A percentile compares a stretch with the other conserved stretches of the same genome.
phyloP scores from a whole-genome alignment of 352 stramenopile species.

The Phytophthora hibernalis region DNA sequence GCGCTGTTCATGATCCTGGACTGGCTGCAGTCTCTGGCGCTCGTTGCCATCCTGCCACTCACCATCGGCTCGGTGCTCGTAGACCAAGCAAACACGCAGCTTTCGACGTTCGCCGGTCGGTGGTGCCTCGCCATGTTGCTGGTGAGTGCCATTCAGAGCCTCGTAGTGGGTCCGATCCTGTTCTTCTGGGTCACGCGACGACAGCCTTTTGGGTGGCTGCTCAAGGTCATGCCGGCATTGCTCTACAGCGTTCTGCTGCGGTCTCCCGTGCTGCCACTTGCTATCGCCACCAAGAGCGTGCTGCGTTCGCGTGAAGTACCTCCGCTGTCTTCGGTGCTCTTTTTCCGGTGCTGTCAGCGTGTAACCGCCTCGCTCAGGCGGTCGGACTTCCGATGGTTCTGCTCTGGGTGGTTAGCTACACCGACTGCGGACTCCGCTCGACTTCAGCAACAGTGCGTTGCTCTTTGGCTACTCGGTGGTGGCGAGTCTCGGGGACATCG shows the following conservation, averaged over 20 bases:
- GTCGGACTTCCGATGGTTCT: constrained; percentile 54
- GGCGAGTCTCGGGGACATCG: constrained; percentile 55
- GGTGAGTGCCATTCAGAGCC: constrained; percentile 40
- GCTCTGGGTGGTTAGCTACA: constrained; percentile 59
- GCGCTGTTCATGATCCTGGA: constrained; percentile 66
- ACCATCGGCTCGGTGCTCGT: constrained; percentile 52
- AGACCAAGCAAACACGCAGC: constrained; percentile 39
- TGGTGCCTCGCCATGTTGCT: constrained; percentile 47
- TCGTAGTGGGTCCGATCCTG: constrained; percentile 52
- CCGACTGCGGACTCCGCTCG: constrained; percentile 52
- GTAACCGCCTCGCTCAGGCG: constrained; percentile 60
- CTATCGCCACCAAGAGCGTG: constrained; percentile 67
- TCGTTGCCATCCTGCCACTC: constrained; percentile 59
- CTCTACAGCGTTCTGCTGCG: constrained; percentile 59
- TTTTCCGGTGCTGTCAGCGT: constrained; percentile 61
- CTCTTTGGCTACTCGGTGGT: constrained; percentile 60
- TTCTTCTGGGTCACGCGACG: constrained; percentile 60
- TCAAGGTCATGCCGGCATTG: constrained; percentile 49
- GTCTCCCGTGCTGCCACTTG: constrained; percentile 54
- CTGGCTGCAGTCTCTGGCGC: constrained; percentile 59
- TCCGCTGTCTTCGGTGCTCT: constrained; percentile 61
- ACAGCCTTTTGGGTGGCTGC: constrained; percentile 66
- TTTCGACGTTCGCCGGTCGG: constrained; percentile 48
- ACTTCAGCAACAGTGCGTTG: constrained; percentile 39
- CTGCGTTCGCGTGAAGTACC: constrained; percentile 57